Evolutionary conservation across 2,329 filamentous ascomycete genomes (phyloP), one percentile per base, ranked within the genome.

Genomic region (Alternaria sp.): DNA sequence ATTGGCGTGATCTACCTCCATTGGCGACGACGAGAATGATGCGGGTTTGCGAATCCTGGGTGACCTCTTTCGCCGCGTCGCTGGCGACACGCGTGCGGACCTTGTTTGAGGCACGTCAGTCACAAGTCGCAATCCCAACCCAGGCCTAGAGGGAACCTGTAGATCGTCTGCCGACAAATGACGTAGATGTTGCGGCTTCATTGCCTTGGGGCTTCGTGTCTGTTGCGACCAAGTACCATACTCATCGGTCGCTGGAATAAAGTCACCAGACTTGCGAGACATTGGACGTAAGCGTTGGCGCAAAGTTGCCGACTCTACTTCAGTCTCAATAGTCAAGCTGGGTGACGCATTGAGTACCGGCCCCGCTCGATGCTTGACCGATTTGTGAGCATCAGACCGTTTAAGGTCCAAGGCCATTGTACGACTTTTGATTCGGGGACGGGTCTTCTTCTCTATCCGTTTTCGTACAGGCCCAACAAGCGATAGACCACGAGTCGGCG

Each of bases 401-500:
- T 65, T 69, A 5, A 74, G 68, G 25, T 70, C 55, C 5, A 57
- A 27, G 11, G 57, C 49, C 1, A 52, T 28, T 3, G 28, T 28
- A 18, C 65, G 68, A 12, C 62, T 63, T 32, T 60, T 70, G 5
- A 25, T 34, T 8, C 67, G 58, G n/a, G 40, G 18, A 9, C 66
- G 66, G 11, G 59, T 57, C 25, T 32, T 53, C 50, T 72, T 74
- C 12, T 62, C 64, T 2, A 73, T 63, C 45, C 69, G 25, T 28
- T 60, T 66, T 30, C 57, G 45, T 1, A 74, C 68, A n/a, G 71
- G 71, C 1, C 73, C 72, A 18, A 74, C 68, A 1, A 75, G 64
- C 12, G 73, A 74, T 2, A 75, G 48, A 5, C 73, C 73, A 9
- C 73, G 69, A 1, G 71, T 74, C 16, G 73, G 73, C 10, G 73